Evolutionary conservation across 345 rosid genomes (phyloP).

Genomic region (Citrus australasica): DNA sequence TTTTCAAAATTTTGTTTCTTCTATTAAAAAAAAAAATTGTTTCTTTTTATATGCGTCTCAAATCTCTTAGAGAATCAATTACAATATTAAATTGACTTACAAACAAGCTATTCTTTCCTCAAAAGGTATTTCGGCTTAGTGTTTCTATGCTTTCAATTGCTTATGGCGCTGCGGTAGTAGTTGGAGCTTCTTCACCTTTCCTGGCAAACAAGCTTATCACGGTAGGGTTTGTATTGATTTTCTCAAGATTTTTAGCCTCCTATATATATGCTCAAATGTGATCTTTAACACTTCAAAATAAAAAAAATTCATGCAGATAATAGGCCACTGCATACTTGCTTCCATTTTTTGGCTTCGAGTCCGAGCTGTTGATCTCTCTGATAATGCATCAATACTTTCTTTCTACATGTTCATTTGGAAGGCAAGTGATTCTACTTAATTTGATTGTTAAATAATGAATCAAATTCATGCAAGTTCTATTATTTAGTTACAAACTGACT

Average conservation of each 20-base stretch:
- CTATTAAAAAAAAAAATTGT: too few species aligned
- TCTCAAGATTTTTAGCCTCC: too few species aligned
- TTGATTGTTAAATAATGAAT: background rate
- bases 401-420: constrained; percentile 41
- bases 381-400: constrained; percentile 18
- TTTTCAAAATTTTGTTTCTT: too few species aligned
- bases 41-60: too few species aligned
- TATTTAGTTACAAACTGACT: background rate
- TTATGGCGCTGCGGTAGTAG: constrained; percentile 23
- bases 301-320: constrained; percentile 1
- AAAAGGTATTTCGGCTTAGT: constrained; percentile 32
- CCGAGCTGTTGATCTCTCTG: constrained; percentile 17
- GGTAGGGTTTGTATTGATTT: constrained; percentile 3
- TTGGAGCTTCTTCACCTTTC: constrained; percentile 25
- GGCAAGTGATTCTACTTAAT: background rate
- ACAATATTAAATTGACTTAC: background rate
- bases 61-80: background rate
- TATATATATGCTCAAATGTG: background rate
- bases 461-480: background rate
- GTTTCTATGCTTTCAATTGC: constrained; percentile 27
- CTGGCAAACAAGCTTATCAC: constrained; percentile 21
- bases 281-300: background rate
- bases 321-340: constrained; percentile 25
- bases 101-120: background rate
- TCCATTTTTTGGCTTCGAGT: constrained; percentile 23